Evolutionary conservation across 2,329 filamentous ascomycete genomes (phyloP).

Genomic region (Aspergillus sp.): DNA sequence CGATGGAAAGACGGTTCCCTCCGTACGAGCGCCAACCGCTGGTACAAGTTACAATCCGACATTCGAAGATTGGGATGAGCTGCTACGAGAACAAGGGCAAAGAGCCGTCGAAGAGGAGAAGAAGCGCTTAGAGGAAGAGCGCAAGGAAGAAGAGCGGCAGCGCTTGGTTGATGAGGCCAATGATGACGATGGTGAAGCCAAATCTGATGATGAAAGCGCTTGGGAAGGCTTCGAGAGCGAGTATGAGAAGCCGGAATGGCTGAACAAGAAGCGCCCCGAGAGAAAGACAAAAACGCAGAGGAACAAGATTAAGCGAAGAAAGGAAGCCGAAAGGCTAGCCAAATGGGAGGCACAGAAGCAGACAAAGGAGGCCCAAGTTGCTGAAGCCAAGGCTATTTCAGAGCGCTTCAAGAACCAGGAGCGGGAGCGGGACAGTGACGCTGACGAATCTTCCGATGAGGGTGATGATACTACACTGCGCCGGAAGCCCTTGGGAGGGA

Average conservation of each 20-base stretch:
- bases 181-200: slow-evolving; percentile 70
- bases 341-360: slow-evolving; percentile 76
- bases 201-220: slow-evolving; percentile 83
- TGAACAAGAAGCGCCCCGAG: slow-evolving; percentile 72
- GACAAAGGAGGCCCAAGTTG: slow-evolving; percentile 69
- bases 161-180: slow-evolving; percentile 73
- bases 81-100: slow-evolving; percentile 71
- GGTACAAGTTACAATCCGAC: slow-evolving; percentile 91
- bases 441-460: slow-evolving; percentile 46
- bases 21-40: slow-evolving; percentile 74
- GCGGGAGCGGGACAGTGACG: slow-evolving; percentile 44
- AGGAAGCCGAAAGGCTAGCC: slow-evolving; percentile 76
- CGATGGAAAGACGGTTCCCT: slow-evolving; percentile 74
- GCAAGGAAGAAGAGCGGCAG: slow-evolving; percentile 64
- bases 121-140: slow-evolving; percentile 66
- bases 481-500: slow-evolving; percentile 70
- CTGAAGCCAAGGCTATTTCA: slow-evolving; percentile 69
- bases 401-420: slow-evolving; percentile 50
- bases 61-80: slow-evolving; percentile 79
- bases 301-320: slow-evolving; percentile 84
- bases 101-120: slow-evolving; percentile 78
- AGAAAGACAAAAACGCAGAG: slow-evolving; percentile 83
- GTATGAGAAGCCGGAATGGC: slow-evolving; percentile 64
- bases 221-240: slow-evolving; percentile 90
- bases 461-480: slow-evolving; percentile 65